Conservation (phyloP, 2,329 filamentous ascomycete species). For the Pseudocercospora musae region DNA sequence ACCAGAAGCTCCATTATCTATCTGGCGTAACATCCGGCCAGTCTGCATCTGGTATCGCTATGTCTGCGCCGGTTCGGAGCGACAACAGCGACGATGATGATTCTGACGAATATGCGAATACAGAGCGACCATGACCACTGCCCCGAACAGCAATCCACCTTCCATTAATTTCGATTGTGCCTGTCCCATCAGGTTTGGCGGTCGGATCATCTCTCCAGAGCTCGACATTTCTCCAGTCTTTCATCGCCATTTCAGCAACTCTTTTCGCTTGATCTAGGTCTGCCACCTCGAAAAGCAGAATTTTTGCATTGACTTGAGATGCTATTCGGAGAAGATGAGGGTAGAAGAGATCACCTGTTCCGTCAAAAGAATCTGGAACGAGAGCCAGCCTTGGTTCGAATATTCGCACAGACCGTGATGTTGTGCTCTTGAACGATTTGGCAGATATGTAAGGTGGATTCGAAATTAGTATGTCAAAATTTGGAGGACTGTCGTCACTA, state of each 20-base stretch:
- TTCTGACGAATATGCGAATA: constrained; percentile 41
- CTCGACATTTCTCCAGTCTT: constrained; percentile 49
- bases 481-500: background rate
- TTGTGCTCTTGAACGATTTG: constrained; percentile 58
- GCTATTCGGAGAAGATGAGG: constrained; percentile 59
- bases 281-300: constrained; percentile 69
- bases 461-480: constrained; percentile 65
- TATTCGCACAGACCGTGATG: constrained; percentile 69
- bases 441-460: constrained; percentile 91
- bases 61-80: constrained; percentile 9
- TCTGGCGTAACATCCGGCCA: background rate
- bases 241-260: constrained; percentile 54
- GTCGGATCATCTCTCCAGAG: constrained; percentile 69
- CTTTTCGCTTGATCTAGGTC: constrained; percentile 65
- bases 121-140: constrained; percentile 42
- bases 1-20: background rate
- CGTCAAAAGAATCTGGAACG: constrained; percentile 53
- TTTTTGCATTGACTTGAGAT: constrained; percentile 46
- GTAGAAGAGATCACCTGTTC: constrained; percentile 64
- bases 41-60: constrained; percentile 1
- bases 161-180: constrained; percentile 25
- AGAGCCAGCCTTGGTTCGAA: constrained; percentile 80
- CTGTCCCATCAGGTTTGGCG: constrained; percentile 1
- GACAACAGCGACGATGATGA: constrained; percentile 11
- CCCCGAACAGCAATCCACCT: constrained; percentile 36